Evolutionary conservation across 805 yeast species (phyloP).

Genomic region (Hanseniaspora hatyaiensis): DNA sequence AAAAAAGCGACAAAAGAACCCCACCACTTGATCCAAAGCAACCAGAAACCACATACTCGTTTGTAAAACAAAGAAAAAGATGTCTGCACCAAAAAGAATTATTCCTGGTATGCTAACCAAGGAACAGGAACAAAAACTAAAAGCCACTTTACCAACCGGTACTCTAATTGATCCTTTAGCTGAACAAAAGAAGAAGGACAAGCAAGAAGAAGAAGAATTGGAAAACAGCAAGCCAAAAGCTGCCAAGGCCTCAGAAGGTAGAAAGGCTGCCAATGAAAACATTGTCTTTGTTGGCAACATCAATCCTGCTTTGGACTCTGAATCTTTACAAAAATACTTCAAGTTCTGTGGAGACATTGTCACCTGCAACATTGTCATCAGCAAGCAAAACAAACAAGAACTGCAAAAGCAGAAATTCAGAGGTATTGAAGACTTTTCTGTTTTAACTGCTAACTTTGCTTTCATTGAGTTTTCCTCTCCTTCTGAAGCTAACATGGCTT

Average conservation of each 20-base stretch:
- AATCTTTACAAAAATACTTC: constrained; percentile 48
- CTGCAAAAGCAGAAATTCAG: constrained; percentile 10
- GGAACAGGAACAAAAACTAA: constrained; percentile 15
- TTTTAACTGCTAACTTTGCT: constrained; percentile 45
- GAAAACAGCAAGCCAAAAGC: constrained; percentile 27
- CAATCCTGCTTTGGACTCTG: constrained; percentile 54
- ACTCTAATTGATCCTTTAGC: constrained; percentile 12
- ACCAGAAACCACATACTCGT: too few species aligned
- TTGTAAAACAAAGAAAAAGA: background rate
- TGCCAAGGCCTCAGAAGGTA: constrained; percentile 69
- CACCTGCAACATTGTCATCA: constrained; percentile 59
- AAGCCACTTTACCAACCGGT: constrained; percentile 14
- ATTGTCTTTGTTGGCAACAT: constrained; percentile 70
- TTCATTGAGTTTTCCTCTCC: constrained; percentile 61
- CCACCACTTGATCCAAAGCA: too few species aligned
- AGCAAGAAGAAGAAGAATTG: constrained; percentile 15
- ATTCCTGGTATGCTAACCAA: constrained; percentile 15
- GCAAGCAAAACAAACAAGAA: constrained; percentile 59
- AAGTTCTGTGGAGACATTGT: constrained; percentile 49
- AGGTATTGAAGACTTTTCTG: constrained; percentile 7
- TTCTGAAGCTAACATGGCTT: constrained; percentile 50
- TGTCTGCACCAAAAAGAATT: constrained; percentile 14
- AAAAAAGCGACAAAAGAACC: too few species aligned
- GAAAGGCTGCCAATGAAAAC: constrained; percentile 63
- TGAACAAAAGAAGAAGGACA: constrained; percentile 16